These are phyloP conservation scores for Aspergillus carbonarius DNA, from an alignment of 2,329 filamentous ascomycete species.

Conservation along the genomic window DNA sequence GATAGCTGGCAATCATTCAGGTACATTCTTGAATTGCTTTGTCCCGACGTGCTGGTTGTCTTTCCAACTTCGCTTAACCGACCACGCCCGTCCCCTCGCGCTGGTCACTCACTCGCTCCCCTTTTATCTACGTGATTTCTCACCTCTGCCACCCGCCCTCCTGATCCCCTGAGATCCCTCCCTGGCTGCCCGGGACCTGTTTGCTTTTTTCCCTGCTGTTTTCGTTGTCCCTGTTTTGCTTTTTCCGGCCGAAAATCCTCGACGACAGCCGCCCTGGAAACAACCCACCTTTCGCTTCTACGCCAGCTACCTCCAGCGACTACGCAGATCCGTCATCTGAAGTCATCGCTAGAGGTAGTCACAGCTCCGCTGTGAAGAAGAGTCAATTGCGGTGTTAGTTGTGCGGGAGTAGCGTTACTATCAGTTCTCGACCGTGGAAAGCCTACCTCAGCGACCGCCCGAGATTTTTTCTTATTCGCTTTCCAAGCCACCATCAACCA, in stretches of 20 bases:
- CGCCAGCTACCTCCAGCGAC: constrained; percentile 39
- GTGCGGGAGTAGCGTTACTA: constrained; percentile 2
- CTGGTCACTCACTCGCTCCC: constrained; percentile 10
- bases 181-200: not conserved
- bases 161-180: not conserved
- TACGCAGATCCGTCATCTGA: constrained; percentile 39
- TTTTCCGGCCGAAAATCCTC: constrained; percentile 7
- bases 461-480: constrained; percentile 9
- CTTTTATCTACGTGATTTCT: constrained; percentile 6
- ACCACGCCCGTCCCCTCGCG: constrained; percentile 9
- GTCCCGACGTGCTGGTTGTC: constrained; percentile 17
- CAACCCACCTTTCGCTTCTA: constrained; percentile 21
- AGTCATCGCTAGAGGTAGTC: constrained; percentile 41
- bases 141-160: constrained; percentile 3
- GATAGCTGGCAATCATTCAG: constrained; percentile 4
- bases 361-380: constrained; percentile 14
- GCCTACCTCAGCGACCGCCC: constrained; percentile 11
- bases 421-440: constrained; percentile 6
- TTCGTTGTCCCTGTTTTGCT: constrained; percentile 12
- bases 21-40: constrained; percentile 22
- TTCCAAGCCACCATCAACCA: constrained; percentile 16
- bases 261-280: constrained; percentile 13
- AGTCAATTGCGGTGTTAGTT: constrained; percentile 3
- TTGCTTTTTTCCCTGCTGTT: constrained; percentile 8
- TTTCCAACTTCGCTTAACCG: constrained; percentile 22